Conservation (phyloP, 2,329 filamentous ascomycete species). For the Penicillium sp. region DNA sequence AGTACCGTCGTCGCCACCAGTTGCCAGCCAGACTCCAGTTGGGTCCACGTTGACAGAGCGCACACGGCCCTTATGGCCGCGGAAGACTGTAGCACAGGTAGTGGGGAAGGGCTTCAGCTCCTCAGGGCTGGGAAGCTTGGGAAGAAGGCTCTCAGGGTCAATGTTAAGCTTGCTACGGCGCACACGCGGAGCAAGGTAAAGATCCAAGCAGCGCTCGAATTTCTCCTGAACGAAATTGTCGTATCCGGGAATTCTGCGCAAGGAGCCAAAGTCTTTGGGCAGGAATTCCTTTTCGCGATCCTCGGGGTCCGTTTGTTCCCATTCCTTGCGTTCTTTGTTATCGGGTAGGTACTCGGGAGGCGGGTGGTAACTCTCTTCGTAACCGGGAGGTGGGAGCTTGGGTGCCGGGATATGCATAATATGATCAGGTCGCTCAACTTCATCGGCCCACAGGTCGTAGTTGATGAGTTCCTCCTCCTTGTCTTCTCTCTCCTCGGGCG, state of each 20-base stretch:
- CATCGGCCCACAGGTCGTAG: slow-evolving; percentile 94
- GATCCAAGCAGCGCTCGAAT: slow-evolving; percentile 90
- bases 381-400: slow-evolving; percentile 87
- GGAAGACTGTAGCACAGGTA: slow-evolving; percentile 78
- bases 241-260: slow-evolving; percentile 90
- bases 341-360: slow-evolving; percentile 90
- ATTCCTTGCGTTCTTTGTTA: slow-evolving; percentile 74
- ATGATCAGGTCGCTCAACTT: slow-evolving; percentile 75
- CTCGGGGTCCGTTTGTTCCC: slow-evolving; percentile 83
- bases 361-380: slow-evolving; percentile 94
- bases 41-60: slow-evolving; percentile 82
- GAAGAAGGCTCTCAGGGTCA: slow-evolving; percentile 85
- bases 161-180: slow-evolving; percentile 94
- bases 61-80: slow-evolving; percentile 83
- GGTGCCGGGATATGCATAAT: slow-evolving; percentile 93
- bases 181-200: slow-evolving; percentile 90
- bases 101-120: slow-evolving; percentile 95
- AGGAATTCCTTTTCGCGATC: slow-evolving; percentile 87
- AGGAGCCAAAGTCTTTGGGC: slow-evolving; percentile 73
- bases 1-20: slow-evolving; percentile 89
- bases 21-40: slow-evolving; percentile 78
- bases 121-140: slow-evolving; percentile 87
- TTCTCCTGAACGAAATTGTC: slow-evolving; percentile 88
- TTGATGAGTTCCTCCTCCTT: slow-evolving; percentile 67
- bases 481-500: slow-evolving; percentile 68